Percentiles rank a stretch among this genome's conserved stretches.
These are phyloP conservation scores for Aspergillus vadensis DNA, from an alignment of 2,329 filamentous ascomycete species.

Conservation along the genomic window DNA sequence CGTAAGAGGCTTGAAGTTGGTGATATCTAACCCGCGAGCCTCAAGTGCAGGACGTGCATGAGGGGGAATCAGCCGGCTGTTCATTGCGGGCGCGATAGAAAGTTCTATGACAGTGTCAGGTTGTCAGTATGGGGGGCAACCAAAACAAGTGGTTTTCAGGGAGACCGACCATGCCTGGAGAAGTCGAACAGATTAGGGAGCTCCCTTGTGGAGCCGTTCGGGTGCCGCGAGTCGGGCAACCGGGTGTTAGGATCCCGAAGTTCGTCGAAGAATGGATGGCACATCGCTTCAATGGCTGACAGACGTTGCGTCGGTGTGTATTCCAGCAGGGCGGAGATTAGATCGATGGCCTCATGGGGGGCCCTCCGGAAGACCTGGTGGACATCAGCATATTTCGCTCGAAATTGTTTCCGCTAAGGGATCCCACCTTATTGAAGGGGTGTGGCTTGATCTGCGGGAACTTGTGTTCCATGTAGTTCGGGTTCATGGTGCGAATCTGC, in stretches of 20 bases:
- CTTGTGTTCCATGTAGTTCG: slow-evolving; percentile 99
- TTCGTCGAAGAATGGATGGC: slow-evolving; percentile 98
- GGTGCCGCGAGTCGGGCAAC: slow-evolving; percentile 90
- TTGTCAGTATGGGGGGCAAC: slow-evolving; percentile 14
- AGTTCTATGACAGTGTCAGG: slow-evolving; percentile 64
- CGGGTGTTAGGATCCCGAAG: slow-evolving; percentile 87
- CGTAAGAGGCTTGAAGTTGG: slow-evolving; percentile 86
- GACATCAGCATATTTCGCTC: slow-evolving; percentile 22
- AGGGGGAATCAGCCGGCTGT: slow-evolving; percentile 80
- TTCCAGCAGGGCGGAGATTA: slow-evolving; percentile 90
- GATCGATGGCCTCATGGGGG: slow-evolving; percentile 85
- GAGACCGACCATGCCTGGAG: slow-evolving; percentile 77
- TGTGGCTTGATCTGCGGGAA: slow-evolving; percentile 99
- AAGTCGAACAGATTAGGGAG: slow-evolving; percentile 91
- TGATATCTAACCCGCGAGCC: slow-evolving; percentile 82
- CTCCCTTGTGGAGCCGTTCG: slow-evolving; percentile 76
- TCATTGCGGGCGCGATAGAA: slow-evolving; percentile 88
- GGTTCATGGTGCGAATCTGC: slow-evolving; percentile 99
- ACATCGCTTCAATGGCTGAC: slow-evolving; percentile 92
- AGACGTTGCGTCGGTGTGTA: slow-evolving; percentile 97
- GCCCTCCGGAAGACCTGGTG: slow-evolving; percentile 89
- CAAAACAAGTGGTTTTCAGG: neutral
- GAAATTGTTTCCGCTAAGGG: neutral
- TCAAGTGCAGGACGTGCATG: slow-evolving; percentile 76
- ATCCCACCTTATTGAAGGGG: slow-evolving; percentile 85